These are phyloP conservation scores for Claviceps lovelessii DNA, from an alignment of 2,329 filamentous ascomycete genomes.

Conservation along the genomic window DNA sequence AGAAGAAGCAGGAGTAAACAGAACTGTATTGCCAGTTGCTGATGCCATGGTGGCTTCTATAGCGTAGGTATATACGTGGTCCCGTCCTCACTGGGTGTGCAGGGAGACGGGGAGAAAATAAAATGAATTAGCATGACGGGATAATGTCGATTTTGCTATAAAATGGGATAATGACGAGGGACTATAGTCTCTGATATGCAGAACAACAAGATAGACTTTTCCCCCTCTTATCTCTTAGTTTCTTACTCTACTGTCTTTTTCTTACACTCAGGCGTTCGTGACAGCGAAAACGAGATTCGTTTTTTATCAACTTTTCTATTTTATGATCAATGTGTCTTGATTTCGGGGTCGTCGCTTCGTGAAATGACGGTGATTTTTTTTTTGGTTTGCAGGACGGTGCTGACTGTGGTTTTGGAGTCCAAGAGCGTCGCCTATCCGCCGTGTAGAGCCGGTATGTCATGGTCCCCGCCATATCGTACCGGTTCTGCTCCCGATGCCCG, in stretches of 20 bases:
- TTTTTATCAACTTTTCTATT: neutral
- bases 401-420: too few relatives aligned
- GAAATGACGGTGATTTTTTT: too few relatives aligned
- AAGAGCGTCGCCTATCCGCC: too few relatives aligned
- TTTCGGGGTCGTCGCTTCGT: too few relatives aligned
- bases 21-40: too few relatives aligned
- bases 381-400: too few relatives aligned
- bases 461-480: too few relatives aligned
- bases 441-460: too few relatives aligned
- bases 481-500: too few relatives aligned
- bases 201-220: neutral
- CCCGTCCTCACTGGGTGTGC: constrained; percentile 24
- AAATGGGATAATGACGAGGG: neutral
- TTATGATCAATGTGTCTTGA: constrained; percentile 5
- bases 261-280: constrained; percentile 18
- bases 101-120: constrained; percentile 12
- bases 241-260: neutral
- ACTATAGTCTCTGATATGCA: neutral
- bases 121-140: neutral
- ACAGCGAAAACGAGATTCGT: constrained; percentile 6
- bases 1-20: constrained; percentile 22
- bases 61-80: neutral
- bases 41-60: too few relatives aligned
- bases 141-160: too few relatives aligned
- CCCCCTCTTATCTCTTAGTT: neutral